Evolutionary conservation across 2,329 filamentous ascomycete species (phyloP), one percentile per base, ranked within the genome.

Genomic region (Truncatella angustata): DNA sequence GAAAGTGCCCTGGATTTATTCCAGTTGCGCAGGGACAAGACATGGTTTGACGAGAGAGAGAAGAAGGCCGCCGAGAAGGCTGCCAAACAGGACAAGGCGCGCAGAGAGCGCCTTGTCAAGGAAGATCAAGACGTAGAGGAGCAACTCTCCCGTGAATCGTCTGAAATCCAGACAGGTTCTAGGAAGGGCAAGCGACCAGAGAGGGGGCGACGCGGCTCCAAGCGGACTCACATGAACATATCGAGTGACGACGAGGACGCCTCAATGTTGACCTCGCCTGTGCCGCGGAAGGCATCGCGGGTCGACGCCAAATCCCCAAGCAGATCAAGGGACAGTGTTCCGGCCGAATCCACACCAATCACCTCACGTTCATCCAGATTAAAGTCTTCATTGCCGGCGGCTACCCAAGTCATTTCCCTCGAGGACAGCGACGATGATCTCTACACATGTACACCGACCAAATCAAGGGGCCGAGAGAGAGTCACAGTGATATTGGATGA

Each of bases 1-100:
- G 70, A 73, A 45, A 65, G 69, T 68, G 2, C 66, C 83, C 5
- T 84, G 55, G 70, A 76, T 52, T 79, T 80, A 61, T 78, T 76
- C 50, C 7, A 2, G 14, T 9, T 1, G 28, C 28, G 14, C 7
- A 14, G 14, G 7, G 7, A 7, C 28, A 32, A 32, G 7, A n/a
- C n/a, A n/a, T 32, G 28, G 28, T 78, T 76, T 50, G 71, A 73
- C n/a, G 72, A 77, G 28, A 67, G 65, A 34, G 65, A 72, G 57
- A 60, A 51, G 45, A 56, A 58, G 32, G 58, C 59, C 4, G 54
- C 56, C 30, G 62, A 66, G 45, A 63, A 62, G 44, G 55, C n/a
- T n/a, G n/a, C 53, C 0, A 57, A 55, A 11, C 21, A 20, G 14
- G 9, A 12, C n/a, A 46, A 51, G 16, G 32, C 63, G 3, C 55